A percentile compares a stretch with the other conserved stretches of the same genome.
These are phyloP conservation scores for Akanthomyces muscarius DNA, from an alignment of 2,329 filamentous ascomycete species.

Conservation along the genomic window DNA sequence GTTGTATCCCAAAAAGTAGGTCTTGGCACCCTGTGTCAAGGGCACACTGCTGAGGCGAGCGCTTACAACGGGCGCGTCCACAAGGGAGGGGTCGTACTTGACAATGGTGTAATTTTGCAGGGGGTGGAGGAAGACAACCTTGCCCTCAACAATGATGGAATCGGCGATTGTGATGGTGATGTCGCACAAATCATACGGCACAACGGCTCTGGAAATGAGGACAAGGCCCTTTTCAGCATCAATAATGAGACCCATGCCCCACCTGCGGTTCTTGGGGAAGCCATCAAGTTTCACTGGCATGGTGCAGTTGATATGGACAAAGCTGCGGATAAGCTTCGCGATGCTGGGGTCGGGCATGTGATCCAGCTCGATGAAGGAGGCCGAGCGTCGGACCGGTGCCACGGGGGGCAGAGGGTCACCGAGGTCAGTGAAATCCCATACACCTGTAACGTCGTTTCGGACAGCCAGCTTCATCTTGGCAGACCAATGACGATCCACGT, in stretches of 20 bases:
- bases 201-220: conserved; percentile 86
- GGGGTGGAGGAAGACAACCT: conserved; percentile 92
- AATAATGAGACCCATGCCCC: conserved; percentile 94
- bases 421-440: conserved; percentile 93
- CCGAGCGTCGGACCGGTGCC: conserved; percentile 68
- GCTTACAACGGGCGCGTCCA: conserved; percentile 89
- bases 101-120: conserved; percentile 95
- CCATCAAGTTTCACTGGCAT: conserved; percentile 97
- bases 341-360: conserved; percentile 84
- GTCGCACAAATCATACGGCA: conserved; percentile 95
- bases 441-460: conserved; percentile 80
- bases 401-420: conserved; percentile 74
- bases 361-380: conserved; percentile 87
- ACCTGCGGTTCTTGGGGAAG: conserved; percentile 92
- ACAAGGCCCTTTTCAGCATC: conserved; percentile 95
- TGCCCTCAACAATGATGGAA: conserved; percentile 89
- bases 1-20: conserved; percentile 98
- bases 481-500: conserved; percentile 93
- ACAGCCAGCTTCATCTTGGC: conserved; percentile 90
- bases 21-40: conserved; percentile 89
- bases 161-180: conserved; percentile 95
- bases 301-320: conserved; percentile 86
- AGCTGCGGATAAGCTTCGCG: conserved; percentile 90
- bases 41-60: conserved; percentile 76
- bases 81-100: conserved; percentile 87